phyloP scores from a whole-genome alignment of 2,329 filamentous ascomycete species.

The Xylaria sp. region DNA sequence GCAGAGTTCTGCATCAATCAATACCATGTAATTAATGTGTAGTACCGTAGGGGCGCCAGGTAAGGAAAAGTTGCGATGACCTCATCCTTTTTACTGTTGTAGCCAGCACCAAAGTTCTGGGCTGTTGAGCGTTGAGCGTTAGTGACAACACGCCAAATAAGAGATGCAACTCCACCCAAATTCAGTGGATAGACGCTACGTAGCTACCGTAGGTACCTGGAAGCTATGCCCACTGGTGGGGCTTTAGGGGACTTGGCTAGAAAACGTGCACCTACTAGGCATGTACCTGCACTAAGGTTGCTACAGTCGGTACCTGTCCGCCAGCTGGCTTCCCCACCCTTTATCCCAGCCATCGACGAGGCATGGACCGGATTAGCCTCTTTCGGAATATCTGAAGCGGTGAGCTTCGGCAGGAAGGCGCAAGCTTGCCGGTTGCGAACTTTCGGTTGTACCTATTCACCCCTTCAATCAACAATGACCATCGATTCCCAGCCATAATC shows the following conservation, averaged over 20 bases:
- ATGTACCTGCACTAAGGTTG: background rate
- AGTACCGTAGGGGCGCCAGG: background rate
- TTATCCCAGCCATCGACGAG: background rate
- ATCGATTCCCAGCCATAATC: constrained; percentile 8
- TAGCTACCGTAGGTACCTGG: background rate
- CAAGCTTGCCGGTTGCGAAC: constrained; percentile 43
- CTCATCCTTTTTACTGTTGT: constrained; percentile 36
- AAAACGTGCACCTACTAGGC: background rate
- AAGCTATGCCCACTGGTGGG: background rate
- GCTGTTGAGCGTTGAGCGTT: background rate
- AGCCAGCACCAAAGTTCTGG: background rate
- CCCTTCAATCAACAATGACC: constrained; percentile 23
- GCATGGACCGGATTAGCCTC: constrained; percentile 7
- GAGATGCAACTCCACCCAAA: background rate
- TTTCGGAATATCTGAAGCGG: constrained; percentile 35
- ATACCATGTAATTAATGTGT: background rate
- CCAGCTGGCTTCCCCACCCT: constrained; percentile 6
- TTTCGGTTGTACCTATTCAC: background rate
- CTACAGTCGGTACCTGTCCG: constrained; percentile 1
- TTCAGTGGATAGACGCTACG: background rate
- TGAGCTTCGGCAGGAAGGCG: constrained; percentile 42
- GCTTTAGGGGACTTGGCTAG: background rate
- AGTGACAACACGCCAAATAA: background rate
- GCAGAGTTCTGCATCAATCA: constrained; percentile 1
- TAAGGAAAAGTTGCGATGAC: constrained; percentile 38